Conservation (phyloP, 2,329 filamentous ascomycete genomes). For the Purpureocillium lavendulum region DNA sequence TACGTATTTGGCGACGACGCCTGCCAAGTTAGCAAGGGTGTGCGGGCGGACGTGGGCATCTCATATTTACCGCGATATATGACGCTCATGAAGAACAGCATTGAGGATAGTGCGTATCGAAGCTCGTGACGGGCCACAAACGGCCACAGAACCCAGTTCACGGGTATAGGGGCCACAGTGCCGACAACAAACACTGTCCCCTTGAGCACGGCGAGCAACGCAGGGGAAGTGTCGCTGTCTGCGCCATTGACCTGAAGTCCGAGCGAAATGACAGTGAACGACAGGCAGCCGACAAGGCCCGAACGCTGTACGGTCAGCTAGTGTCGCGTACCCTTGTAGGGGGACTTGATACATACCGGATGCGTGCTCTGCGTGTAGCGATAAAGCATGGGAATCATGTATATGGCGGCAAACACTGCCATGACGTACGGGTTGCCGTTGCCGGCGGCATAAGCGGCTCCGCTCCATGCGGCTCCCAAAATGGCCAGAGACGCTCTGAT, state of each 20-base stretch:
- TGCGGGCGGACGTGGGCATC: too few relatives aligned
- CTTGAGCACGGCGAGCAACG: constrained; percentile 34
- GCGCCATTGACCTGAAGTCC: constrained; percentile 23
- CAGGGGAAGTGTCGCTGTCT: constrained; percentile 19
- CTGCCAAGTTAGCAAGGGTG: constrained; percentile 19
- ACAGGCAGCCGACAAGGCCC: constrained; percentile 48
- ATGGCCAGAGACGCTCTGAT: constrained; percentile 39
- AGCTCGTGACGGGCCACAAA: constrained; percentile 53
- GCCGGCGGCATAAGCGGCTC: constrained; percentile 39
- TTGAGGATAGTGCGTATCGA: constrained; percentile 43
- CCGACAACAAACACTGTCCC: constrained; percentile 45
- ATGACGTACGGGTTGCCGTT: constrained; percentile 46
- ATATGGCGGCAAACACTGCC: constrained; percentile 44
- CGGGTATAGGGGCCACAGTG: constrained; percentile 41
- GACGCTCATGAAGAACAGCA: constrained; percentile 50
- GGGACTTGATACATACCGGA: constrained; percentile 27
- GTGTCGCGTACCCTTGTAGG: neutral
- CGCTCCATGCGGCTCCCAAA: constrained; percentile 47
- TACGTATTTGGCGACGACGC: constrained; percentile 46
- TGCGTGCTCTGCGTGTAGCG: constrained; percentile 46
- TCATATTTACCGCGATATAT: constrained; percentile 48
- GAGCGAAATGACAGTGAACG: constrained; percentile 46
- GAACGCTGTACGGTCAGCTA: constrained; percentile 30
- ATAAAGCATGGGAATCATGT: constrained; percentile 53
- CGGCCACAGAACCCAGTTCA: constrained; percentile 54